Conservation (phyloP, 257 asterid genomes). For the Petunia axillaris region DNA sequence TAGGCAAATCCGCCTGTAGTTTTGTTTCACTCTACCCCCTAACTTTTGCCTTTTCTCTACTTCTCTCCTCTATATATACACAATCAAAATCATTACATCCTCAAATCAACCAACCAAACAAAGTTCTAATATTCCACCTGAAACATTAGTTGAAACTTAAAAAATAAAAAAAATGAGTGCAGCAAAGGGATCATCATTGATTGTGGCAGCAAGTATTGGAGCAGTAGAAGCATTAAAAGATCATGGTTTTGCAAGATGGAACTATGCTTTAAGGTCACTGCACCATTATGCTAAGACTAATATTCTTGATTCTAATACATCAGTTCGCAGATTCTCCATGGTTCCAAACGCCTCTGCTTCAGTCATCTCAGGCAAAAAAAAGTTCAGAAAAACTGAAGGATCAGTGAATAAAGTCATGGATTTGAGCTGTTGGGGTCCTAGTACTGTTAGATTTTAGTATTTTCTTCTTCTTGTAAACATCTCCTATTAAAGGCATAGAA, state of each 20-base stretch:
- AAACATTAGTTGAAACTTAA: not conserved
- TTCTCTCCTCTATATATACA: not conserved
- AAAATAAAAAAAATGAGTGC: slow-evolving; percentile 33
- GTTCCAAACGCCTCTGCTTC: slow-evolving; percentile 8
- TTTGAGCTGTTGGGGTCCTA: slow-evolving; percentile 37
- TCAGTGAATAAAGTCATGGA: slow-evolving; percentile 26
- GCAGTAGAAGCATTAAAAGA: slow-evolving; percentile 40
- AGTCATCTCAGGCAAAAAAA: not conserved
- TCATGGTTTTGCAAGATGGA: slow-evolving; percentile 42
- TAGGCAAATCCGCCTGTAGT: slow-evolving; percentile 10
- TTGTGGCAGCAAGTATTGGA: slow-evolving; percentile 37
- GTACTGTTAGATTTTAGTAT: slow-evolving; percentile 22
- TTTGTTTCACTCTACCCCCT: not conserved
- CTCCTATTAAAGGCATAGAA: no score
- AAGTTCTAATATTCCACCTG: not conserved
- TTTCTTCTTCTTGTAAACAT: not conserved
- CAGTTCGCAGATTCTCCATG: slow-evolving; percentile 1
- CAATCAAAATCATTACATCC: not conserved
- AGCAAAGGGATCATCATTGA: slow-evolving; percentile 36
- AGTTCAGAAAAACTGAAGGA: slow-evolving; percentile 27
- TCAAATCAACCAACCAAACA: slow-evolving; percentile 1
- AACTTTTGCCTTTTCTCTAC: not conserved
- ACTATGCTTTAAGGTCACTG: slow-evolving; percentile 26
- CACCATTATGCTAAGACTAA: slow-evolving; percentile 33
- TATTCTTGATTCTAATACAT: not conserved